These are phyloP conservation scores for Sarcocystis neurona DNA, from an alignment of 169 alveolate species.

Conservation along the genomic window DNA sequence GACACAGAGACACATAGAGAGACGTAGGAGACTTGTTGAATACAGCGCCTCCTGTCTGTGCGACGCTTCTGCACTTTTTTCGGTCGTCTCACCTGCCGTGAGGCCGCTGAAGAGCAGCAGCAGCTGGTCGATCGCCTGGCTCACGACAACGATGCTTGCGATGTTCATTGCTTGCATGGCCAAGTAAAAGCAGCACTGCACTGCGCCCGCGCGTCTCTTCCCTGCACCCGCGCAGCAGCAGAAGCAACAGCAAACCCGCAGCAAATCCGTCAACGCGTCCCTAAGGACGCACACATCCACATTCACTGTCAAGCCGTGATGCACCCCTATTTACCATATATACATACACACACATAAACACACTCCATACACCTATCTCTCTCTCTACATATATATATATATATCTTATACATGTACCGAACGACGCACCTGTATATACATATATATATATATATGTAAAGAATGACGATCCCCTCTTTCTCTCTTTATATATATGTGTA, in stretches of 20 bases:
- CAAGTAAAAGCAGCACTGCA: conserved; percentile 38
- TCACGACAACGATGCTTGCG: conserved; percentile 44
- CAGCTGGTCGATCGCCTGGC: conserved; percentile 53
- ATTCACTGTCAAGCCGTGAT: neutral
- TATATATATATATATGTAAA: too few species aligned
- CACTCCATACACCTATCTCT: too few species aligned
- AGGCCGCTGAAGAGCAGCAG: conserved; percentile 29
- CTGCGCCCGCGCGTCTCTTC: conserved; percentile 5
- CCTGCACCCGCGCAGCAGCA: conserved; percentile 2
- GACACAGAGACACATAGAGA: neutral
- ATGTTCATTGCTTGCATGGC: conserved; percentile 55
- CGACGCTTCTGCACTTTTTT: too few species aligned
- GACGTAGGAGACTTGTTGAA: neutral
- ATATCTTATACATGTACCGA: too few species aligned
- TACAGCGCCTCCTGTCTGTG: neutral
- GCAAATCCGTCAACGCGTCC: neutral
- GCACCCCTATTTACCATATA: neutral
- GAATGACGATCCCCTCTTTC: too few species aligned
- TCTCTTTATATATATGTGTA: too few species aligned
- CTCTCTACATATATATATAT: too few species aligned
- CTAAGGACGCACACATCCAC: neutral
- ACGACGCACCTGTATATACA: too few species aligned
- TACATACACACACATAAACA: neutral
- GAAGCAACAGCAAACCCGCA: neutral
- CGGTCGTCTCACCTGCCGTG: conserved; percentile 26